Conservation (phyloP, 495 filamentous ascomycete species). For the Elaphomyces granulatus region DNA sequence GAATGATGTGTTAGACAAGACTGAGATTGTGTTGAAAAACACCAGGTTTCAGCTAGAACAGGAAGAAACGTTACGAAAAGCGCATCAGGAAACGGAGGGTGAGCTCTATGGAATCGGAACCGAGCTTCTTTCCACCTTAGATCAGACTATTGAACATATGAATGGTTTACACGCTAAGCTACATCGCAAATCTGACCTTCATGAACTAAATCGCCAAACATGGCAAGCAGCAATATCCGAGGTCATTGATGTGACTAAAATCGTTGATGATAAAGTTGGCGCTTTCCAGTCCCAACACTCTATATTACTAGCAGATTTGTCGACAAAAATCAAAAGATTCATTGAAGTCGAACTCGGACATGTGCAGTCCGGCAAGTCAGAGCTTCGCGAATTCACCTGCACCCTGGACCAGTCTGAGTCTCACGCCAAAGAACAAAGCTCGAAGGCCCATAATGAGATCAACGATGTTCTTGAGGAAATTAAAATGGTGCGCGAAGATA, state of each 20-base stretch:
- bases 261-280: conserved; percentile 59
- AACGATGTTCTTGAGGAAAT: conserved; percentile 85
- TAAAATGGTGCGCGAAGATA: conserved; percentile 68
- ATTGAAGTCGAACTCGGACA: conserved; percentile 56
- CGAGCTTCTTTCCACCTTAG: conserved; percentile 60
- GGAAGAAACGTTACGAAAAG: conserved; percentile 64
- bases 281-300: conserved; percentile 57
- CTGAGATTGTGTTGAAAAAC: conserved; percentile 62
- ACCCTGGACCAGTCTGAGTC: conserved; percentile 50
- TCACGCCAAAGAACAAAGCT: conserved; percentile 52
- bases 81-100: conserved; percentile 74
- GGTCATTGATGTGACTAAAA: conserved; percentile 55
- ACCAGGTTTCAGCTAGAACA: conserved; percentile 64
- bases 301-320: conserved; percentile 47
- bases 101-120: conserved; percentile 55
- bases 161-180: conserved; percentile 70
- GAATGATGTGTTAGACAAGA: conserved; percentile 66
- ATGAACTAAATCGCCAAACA: conserved; percentile 54
- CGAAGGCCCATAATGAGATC: conserved; percentile 69
- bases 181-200: conserved; percentile 67
- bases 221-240: conserved; percentile 67
- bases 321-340: conserved; percentile 55
- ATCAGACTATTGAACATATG: conserved; percentile 64
- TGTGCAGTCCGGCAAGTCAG: conserved; percentile 46
- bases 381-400: conserved; percentile 51